phyloP scores from a whole-genome alignment of 257 asterid species.

The Buddleja alternifolia region DNA sequence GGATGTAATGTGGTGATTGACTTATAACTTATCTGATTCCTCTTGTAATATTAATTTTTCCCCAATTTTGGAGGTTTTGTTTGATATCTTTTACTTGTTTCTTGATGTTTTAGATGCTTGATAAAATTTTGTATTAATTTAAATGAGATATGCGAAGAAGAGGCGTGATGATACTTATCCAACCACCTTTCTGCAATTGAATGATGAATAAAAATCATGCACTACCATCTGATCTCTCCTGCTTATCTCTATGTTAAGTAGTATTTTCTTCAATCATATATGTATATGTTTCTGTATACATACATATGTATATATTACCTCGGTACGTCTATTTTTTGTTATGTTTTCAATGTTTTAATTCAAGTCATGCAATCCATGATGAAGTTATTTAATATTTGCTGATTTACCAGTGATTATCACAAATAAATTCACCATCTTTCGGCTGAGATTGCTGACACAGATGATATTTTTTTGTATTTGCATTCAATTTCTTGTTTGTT shows the following conservation, averaged over 20 bases:
- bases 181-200: conserved; percentile 56
- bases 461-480: background rate
- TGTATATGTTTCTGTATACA: too few relatives aligned
- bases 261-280: background rate
- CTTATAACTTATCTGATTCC: conserved; percentile 41
- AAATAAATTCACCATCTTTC: conserved; percentile 74
- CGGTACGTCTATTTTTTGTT: too few relatives aligned
- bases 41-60: background rate
- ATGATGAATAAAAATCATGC: conserved; percentile 73
- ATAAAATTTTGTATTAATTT: background rate
- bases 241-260: background rate
- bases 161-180: conserved; percentile 58
- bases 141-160: conserved; percentile 25
- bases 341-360: background rate
- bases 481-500: background rate
- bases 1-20: conserved; percentile 56
- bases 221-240: conserved; percentile 87
- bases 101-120: background rate
- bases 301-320: too few relatives aligned
- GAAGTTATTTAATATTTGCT: conserved; percentile 25
- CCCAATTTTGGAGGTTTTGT: background rate
- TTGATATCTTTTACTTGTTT: background rate
- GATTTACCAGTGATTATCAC: conserved; percentile 48
- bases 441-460: conserved; percentile 65
- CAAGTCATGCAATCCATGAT: conserved; percentile 49